These are phyloP conservation scores for Tubosaeta sp. DNA, from an alignment of 768 basidiomycete genomes.

Conservation along the genomic window DNA sequence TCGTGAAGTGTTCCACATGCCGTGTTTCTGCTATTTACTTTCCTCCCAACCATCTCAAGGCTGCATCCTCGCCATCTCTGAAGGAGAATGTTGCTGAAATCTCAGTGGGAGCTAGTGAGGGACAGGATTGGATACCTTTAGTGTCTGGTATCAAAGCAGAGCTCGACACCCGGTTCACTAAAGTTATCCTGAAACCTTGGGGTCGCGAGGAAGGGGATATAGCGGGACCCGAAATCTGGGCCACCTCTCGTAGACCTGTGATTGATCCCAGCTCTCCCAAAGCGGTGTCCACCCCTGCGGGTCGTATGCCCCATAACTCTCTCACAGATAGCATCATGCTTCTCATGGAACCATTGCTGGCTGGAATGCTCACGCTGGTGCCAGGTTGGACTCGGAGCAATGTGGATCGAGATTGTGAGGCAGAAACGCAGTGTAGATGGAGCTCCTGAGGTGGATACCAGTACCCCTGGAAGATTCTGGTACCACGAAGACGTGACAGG, in stretches of 20 bases:
- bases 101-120: neutral
- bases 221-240: constrained; percentile 30
- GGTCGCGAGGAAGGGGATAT: constrained; percentile 37
- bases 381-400: constrained; percentile 58
- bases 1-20: constrained; percentile 64
- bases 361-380: constrained; percentile 35
- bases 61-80: no score
- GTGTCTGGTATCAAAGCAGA: constrained; percentile 39
- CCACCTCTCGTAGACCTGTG: constrained; percentile 35
- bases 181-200: constrained; percentile 58
- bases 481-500: constrained; percentile 52
- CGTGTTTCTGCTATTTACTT: constrained; percentile 39
- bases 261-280: constrained; percentile 19
- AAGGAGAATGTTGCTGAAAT: no score
- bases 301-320: constrained; percentile 43
- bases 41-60: no score
- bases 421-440: constrained; percentile 11
- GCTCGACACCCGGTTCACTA: constrained; percentile 30
- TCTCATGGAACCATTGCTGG: constrained; percentile 44
- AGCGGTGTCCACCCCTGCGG: constrained; percentile 2
- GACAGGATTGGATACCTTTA: constrained; percentile 16
- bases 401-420: constrained; percentile 66
- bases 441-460: constrained; percentile 3
- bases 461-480: constrained; percentile 38
- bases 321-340: constrained; percentile 56